These are phyloP conservation scores for Colletotrichum sp. DNA, from an alignment of 2,329 filamentous ascomycete genomes.

Conservation along the genomic window DNA sequence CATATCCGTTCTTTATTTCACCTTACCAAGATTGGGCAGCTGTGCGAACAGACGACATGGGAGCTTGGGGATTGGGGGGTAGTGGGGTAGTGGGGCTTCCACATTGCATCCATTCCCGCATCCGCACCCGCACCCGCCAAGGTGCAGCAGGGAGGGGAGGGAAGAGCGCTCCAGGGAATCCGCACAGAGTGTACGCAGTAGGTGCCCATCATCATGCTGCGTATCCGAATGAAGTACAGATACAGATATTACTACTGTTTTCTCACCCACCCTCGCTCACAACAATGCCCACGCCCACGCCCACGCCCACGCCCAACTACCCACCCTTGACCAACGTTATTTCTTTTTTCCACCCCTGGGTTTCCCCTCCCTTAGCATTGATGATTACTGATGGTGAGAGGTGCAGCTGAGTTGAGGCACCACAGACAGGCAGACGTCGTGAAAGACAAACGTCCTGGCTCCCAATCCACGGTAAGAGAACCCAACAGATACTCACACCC, in stretches of 20 bases:
- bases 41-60: conserved; percentile 10
- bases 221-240: neutral
- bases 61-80: neutral
- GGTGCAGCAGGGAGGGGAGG: neutral
- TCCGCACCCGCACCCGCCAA: neutral
- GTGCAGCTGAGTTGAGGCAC: neutral
- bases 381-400: neutral
- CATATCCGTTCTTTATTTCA: neutral
- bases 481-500: neutral
- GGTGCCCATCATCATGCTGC: neutral
- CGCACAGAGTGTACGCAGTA: neutral
- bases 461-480: neutral
- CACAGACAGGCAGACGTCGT: neutral
- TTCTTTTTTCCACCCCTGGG: neutral
- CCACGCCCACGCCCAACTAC: neutral
- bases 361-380: neutral
- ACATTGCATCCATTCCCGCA: neutral
- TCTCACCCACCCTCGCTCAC: neutral
- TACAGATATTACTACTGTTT: neutral
- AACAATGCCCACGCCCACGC: neutral
- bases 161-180: neutral
- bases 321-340: neutral
- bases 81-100: neutral
- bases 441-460: neutral
- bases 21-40: conserved; percentile 6